A percentile compares a stretch with the other conserved stretches of the same genome.
These are phyloP conservation scores for Emmonsiellopsis sp. DNA, from an alignment of 2,329 filamentous ascomycete species.

Conservation along the genomic window DNA sequence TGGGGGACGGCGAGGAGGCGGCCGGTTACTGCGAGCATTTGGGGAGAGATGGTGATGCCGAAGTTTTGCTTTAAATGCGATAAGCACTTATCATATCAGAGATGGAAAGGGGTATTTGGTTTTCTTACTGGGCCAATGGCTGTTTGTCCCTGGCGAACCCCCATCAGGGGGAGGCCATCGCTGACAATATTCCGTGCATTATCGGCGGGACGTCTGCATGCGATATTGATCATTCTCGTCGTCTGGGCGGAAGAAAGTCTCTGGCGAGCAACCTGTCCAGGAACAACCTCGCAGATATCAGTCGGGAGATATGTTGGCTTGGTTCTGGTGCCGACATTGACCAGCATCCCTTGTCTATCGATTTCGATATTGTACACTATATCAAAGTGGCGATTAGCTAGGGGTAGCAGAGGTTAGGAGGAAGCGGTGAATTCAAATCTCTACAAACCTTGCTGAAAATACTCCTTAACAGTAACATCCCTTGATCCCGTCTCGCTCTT, in stretches of 20 bases:
- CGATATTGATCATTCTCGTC: constrained; percentile 59
- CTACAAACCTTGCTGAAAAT: constrained; percentile 1
- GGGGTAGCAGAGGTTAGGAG: background rate
- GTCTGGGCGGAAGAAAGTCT: constrained; percentile 55
- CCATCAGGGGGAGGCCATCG: constrained; percentile 31
- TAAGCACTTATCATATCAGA: background rate
- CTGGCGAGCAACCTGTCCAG: constrained; percentile 54
- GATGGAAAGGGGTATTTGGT: background rate
- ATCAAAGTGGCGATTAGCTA: background rate
- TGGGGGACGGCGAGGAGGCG: constrained; percentile 8
- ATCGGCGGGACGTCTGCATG: constrained; percentile 54
- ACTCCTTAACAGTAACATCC: background rate
- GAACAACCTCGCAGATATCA: constrained; percentile 54
- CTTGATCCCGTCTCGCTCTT: background rate
- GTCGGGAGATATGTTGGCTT: constrained; percentile 57
- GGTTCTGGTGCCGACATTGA: constrained; percentile 54
- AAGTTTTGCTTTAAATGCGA: constrained; percentile 6
- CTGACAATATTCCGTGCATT: constrained; percentile 59
- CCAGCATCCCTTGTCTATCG: constrained; percentile 42
- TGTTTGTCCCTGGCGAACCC: background rate
- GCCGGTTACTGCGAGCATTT: constrained; percentile 12
- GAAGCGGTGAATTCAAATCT: background rate
- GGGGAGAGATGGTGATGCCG: constrained; percentile 8
- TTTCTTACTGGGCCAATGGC: constrained; percentile 3
- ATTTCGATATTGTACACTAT: constrained; percentile 29